Base-by-base conservation (phyloP, 257 asterid species). In the Handroanthus guayacan region DNA sequence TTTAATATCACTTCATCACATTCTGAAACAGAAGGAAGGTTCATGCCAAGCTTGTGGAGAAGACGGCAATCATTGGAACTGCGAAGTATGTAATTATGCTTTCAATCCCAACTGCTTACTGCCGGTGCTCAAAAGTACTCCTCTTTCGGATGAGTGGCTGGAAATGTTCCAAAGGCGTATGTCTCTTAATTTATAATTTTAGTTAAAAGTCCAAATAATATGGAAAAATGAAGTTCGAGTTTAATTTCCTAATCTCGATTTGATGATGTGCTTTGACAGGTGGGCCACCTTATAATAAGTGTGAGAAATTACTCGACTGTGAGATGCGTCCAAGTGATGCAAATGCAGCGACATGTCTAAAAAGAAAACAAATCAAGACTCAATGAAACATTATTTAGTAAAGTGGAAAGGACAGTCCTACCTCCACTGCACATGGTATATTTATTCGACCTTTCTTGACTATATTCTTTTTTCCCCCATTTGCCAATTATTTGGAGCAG, bases 101-200 rank as follows among this genome's bases (percentile, higher is more conserved):
- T 95, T 84, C 87, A 98, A 95, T 80, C 95, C 87, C 9, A 90
- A 83, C 67, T 95, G 99, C 81, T 87, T 95, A 80, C 77, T 90
- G 72, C 98, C 97, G 7, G 87, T 85, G 0, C 60, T 86, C 62
- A 89, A 80, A 80, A 86, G 84, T 81, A 92, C 97, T 79, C 79
- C 75, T 69, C 97, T 98, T 34, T 25, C 31, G n/a, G n/a, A n/a
- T 25, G 31, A 75, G 80, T 81, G 77, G 75, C 86, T 95, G 99
- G 99, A 87, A 80, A 80, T 95, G 99, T 79, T 97, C 99, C 65
- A 95, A 87, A 84, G 93, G 99, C 80, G 99, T 95, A 95, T 16
- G 98, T 79, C 62, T 66, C 74, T 25, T 25, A 25, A 25, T 73
- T 50, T 72, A 34, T 36, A 43, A 81, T 78, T 52, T 36, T 76